Base-by-base conservation (phyloP, 495 filamentous ascomycete species). In the Penicillium cinerascens region DNA sequence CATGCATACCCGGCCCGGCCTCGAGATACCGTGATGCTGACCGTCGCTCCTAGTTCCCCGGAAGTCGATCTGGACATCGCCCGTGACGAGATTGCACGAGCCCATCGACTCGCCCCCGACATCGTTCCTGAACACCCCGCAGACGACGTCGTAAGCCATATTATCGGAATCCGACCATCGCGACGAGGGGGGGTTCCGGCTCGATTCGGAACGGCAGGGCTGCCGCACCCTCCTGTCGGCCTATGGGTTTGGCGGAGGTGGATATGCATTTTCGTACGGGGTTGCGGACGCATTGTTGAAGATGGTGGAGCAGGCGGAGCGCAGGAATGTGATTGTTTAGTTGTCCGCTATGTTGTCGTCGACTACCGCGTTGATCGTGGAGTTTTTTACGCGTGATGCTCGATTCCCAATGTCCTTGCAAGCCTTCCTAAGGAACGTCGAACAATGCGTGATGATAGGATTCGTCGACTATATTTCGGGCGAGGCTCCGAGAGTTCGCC, bases 261-360 rank as follows among this genome's bases (percentile, higher is more conserved):
- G 73, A 1, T 76, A 76, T 59, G 65, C 73, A 1, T 76, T 74
- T 46, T 74, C 71, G 0, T 76, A 76, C 42, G 73, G 73, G 0
- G 55, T 76, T 20, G 73, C 65, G 0, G 67, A 76, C 60, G 66
- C 70, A 3, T 27, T 76, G 42, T 53, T 60, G 18, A 69, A 65
- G 52, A 74, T 76, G 70, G 73, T 76, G 15, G 64, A 72, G 40
- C 51, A 51, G 25, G 51, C 64, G 0, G 73, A 76, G 49, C 59
- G 63, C 1, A 60, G 68, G 4, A 58, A 69, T 59, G 59, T 74
- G 15, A 70, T 74, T 47, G 11, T 47, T 15, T 52, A 45, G 44
- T 36, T 8, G 33, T 36, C 33, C 10, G 6, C 22, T 3, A 6
- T 6, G 6, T n/a, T n/a, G n/a, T n/a, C n/a, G n/a, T n/a, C 22